These are phyloP conservation scores for Wickerhamiella kurtzmanii DNA, from an alignment of 805 yeast species.

Conservation along the genomic window DNA sequence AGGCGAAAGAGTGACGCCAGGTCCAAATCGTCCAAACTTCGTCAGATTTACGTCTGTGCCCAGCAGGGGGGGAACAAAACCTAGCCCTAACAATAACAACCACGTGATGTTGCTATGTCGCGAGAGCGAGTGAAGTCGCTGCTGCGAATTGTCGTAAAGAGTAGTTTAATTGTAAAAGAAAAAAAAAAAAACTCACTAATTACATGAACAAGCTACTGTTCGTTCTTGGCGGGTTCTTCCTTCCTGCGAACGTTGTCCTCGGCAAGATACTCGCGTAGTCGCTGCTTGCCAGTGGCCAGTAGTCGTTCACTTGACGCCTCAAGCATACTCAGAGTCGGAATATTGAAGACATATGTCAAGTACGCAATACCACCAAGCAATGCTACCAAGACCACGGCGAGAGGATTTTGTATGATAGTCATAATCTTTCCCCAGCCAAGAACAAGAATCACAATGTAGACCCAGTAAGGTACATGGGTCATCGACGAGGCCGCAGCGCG, in stretches of 20 bases:
- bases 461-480: slow-evolving; percentile 72
- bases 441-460: slow-evolving; percentile 56
- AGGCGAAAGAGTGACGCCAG: too few relatives aligned
- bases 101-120: too few relatives aligned
- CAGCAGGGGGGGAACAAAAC: too few relatives aligned
- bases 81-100: background rate
- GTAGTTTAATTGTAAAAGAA: too few relatives aligned
- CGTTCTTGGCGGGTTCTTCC: background rate
- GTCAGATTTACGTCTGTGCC: too few relatives aligned
- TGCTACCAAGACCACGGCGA: slow-evolving; percentile 49
- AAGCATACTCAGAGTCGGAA: slow-evolving; percentile 55
- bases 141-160: background rate
- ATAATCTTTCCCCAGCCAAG: slow-evolving; percentile 94
- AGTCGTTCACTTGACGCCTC: slow-evolving; percentile 47
- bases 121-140: background rate
- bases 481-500: slow-evolving; percentile 67
- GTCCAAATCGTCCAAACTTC: too few relatives aligned
- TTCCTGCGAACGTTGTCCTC: slow-evolving; percentile 3
- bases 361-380: slow-evolving; percentile 47
- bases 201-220: too few relatives aligned
- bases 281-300: slow-evolving; percentile 42
- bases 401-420: slow-evolving; percentile 74
- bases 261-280: slow-evolving; percentile 45
- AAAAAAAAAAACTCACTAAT: too few relatives aligned
- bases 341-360: slow-evolving; percentile 52